Conservation (phyloP, 345 rosid genomes). For the Bruguiera sexangula region DNA sequence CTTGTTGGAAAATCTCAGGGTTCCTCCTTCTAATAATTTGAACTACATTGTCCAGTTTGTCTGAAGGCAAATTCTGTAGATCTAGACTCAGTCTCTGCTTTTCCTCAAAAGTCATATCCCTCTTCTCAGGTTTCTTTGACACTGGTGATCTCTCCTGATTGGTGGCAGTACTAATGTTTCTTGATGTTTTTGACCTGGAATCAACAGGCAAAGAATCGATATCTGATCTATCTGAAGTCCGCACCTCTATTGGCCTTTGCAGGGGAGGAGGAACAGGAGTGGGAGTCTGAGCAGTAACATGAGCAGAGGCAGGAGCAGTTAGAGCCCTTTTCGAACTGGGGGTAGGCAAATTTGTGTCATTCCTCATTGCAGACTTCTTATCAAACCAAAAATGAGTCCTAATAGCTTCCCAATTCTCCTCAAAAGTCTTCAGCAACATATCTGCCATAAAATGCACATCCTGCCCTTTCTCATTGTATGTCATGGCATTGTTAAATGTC, state of each 20-base stretch:
- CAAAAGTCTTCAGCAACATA: conserved; percentile 51
- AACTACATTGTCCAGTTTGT: conserved; percentile 64
- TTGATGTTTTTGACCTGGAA: conserved; percentile 20
- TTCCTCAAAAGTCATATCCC: conserved; percentile 77
- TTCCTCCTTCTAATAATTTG: conserved; percentile 82
- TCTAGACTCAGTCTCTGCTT: conserved; percentile 66
- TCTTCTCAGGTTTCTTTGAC: conserved; percentile 45
- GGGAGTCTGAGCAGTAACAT: conserved; percentile 1
- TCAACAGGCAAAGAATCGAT: conserved; percentile 37
- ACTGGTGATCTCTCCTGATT: conserved; percentile 22
- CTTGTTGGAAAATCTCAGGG: conserved; percentile 60
- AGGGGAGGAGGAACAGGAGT: conserved; percentile 15
- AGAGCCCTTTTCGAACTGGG: conserved; percentile 31
- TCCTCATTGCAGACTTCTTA: conserved; percentile 26
- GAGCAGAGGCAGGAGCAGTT: conserved; percentile 10
- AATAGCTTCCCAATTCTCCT: conserved; percentile 57
- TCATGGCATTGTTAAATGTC: conserved; percentile 78
- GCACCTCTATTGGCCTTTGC: conserved; percentile 14
- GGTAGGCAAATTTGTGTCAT: conserved; percentile 23
- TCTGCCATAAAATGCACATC: conserved; percentile 83
- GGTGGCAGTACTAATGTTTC: not conserved
- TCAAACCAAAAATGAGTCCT: conserved; percentile 37
- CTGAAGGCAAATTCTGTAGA: conserved; percentile 76
- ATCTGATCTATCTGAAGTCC: conserved; percentile 43
- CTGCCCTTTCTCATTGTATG: conserved; percentile 80